phyloP scores from a whole-genome alignment of 495 filamentous ascomycete species.

The Penicillium parvum region DNA sequence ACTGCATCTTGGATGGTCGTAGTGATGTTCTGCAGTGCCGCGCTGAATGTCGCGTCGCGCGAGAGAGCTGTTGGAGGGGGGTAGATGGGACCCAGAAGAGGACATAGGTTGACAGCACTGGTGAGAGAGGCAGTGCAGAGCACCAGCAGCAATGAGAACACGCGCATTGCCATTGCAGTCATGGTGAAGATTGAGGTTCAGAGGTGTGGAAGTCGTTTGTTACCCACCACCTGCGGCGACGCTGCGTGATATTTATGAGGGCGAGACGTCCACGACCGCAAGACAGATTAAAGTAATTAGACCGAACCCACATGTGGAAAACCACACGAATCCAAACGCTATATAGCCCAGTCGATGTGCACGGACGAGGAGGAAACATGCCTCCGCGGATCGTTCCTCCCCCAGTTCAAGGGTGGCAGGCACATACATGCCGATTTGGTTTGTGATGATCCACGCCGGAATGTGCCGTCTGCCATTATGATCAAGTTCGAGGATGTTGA shows the following conservation, averaged over 20 bases:
- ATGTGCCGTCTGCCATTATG: not conserved
- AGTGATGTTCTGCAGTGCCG: slow-evolving; percentile 2
- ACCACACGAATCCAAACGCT: not conserved
- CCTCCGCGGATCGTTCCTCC: not conserved
- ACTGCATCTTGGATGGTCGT: slow-evolving; percentile 1
- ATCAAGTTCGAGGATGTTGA: not conserved
- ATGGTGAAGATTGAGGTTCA: not conserved
- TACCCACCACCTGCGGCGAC: not conserved
- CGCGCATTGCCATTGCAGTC: not conserved
- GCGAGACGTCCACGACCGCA: no score
- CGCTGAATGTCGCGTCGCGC: not conserved
- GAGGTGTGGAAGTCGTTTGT: not conserved
- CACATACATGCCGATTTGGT: not conserved
- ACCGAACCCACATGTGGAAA: not conserved
- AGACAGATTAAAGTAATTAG: not conserved
- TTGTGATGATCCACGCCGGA: not conserved
- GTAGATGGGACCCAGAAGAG: slow-evolving; percentile 8
- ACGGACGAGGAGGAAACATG: not conserved
- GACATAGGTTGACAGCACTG: slow-evolving; percentile 1
- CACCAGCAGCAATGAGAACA: not conserved
- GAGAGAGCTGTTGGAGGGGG: slow-evolving; percentile 3
- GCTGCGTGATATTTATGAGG: not conserved
- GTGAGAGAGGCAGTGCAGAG: not conserved
- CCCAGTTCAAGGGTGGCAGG: not conserved
- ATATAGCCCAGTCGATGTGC: not conserved